These are phyloP conservation scores for Panaeolus papilionaceus DNA, from an alignment of 768 basidiomycete genomes.

Conservation along the genomic window DNA sequence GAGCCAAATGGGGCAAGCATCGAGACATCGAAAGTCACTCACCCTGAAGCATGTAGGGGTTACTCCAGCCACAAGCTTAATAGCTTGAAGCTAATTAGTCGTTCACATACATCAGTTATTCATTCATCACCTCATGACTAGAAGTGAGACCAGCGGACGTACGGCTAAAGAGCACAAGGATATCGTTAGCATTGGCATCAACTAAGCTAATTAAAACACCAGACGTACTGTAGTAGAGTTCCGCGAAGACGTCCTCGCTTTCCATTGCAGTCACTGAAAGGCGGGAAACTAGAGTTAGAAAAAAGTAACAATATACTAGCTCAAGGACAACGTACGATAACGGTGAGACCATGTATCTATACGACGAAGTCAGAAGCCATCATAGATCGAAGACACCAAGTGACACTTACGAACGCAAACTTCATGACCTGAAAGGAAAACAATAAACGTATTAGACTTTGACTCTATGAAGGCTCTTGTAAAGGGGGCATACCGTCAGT, in stretches of 20 bases:
- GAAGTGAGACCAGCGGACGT: not conserved
- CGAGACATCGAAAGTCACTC: conserved; percentile 18
- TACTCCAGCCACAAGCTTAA: conserved; percentile 59
- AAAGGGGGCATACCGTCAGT: conserved; percentile 46
- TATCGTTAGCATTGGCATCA: conserved; percentile 13
- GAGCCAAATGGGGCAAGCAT: not conserved
- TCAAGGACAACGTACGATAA: conserved; percentile 46
- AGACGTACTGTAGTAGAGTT: conserved; percentile 73
- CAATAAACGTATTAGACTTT: not conserved
- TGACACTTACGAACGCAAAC: conserved; percentile 61
- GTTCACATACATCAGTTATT: not conserved
- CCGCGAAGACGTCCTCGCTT: conserved; percentile 75
- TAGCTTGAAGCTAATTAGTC: conserved; percentile 49
- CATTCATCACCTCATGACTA: not conserved
- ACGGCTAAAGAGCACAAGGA: conserved; percentile 23
- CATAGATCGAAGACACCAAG: not conserved
- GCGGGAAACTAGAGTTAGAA: conserved; percentile 5
- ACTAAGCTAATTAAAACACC: not conserved
- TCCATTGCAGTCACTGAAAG: conserved; percentile 59
- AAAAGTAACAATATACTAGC: not conserved
- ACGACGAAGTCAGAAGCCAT: conserved; percentile 11
- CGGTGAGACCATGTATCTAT: conserved; percentile 62
- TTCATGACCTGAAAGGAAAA: conserved; percentile 52
- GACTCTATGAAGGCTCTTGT: too few species aligned
- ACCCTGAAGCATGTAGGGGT: conserved; percentile 70